Percentiles rank a stretch among this genome's conserved stretches.
Evolutionary conservation across 176 grass and related monocot genomes (phyloP).

Genomic region (Elaeis guineensis): DNA sequence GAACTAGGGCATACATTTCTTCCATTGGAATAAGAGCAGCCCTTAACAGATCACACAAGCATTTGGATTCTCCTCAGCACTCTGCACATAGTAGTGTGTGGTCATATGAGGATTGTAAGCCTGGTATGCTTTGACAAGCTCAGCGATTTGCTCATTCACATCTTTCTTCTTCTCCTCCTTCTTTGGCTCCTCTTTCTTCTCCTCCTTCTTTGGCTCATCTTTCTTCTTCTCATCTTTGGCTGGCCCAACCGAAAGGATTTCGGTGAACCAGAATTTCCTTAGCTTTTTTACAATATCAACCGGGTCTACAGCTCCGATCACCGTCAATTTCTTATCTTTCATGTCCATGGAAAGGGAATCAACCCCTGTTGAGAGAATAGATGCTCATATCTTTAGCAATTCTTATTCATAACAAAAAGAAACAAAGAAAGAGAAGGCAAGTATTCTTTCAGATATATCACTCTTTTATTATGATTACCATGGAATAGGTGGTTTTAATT

Average conservation of each 20-base stretch:
- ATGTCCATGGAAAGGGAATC: constrained; percentile 57
- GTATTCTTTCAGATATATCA: too few relatives aligned
- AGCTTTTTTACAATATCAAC: constrained; percentile 39
- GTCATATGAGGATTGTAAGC: constrained; percentile 3
- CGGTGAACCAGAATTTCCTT: constrained; percentile 21
- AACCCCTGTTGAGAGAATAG: constrained; percentile 28
- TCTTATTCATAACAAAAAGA: too few relatives aligned
- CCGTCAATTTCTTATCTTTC: constrained; percentile 59
- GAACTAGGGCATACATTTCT: too few relatives aligned
- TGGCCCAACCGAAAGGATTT: constrained; percentile 42
- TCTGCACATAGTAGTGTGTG: constrained; percentile 35
- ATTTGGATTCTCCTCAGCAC: constrained; percentile 70
- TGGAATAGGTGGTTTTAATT: too few relatives aligned
- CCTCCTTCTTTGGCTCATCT: constrained; percentile 23
- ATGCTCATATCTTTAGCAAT: too few relatives aligned
- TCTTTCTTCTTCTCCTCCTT: neutral
- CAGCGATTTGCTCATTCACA: neutral
- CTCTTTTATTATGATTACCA: too few relatives aligned
- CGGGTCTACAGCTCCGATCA: constrained; percentile 53
- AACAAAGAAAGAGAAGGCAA: too few relatives aligned
- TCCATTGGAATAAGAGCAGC: too few relatives aligned
- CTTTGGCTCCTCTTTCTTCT: neutral
- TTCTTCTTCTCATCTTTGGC: constrained; percentile 67
- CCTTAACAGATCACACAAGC: constrained; percentile 56
- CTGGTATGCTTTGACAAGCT: constrained; percentile 13